Evolutionary conservation across 1,284 basidiomycete species (phyloP).

Genomic region (Ustilago loliicola): DNA sequence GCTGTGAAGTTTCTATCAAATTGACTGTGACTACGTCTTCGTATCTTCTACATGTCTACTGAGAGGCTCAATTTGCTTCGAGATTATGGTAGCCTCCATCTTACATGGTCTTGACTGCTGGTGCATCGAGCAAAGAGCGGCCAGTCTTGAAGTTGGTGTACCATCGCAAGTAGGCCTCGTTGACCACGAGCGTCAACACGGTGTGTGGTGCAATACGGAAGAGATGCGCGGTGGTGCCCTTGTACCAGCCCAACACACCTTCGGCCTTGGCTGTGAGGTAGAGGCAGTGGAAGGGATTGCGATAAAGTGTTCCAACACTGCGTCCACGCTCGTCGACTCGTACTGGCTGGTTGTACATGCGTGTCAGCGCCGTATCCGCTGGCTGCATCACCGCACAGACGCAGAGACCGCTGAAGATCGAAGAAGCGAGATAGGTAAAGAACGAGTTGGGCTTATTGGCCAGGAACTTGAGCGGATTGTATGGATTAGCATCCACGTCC

Average conservation of each 20-base stretch:
- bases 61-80: not conserved
- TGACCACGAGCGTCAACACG: slow-evolving; percentile 62
- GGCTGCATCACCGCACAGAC: slow-evolving; percentile 76
- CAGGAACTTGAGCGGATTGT: slow-evolving; percentile 60
- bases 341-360: slow-evolving; percentile 89
- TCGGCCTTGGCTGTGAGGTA: slow-evolving; percentile 95
- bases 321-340: slow-evolving; percentile 62
- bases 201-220: slow-evolving; percentile 69
- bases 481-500: slow-evolving; percentile 69
- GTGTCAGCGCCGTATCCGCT: slow-evolving; percentile 80
- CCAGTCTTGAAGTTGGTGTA: slow-evolving; percentile 60
- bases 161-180: slow-evolving; percentile 60
- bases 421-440: slow-evolving; percentile 89
- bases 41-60: not conserved
- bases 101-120: slow-evolving; percentile 34
- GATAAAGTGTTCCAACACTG: slow-evolving; percentile 53
- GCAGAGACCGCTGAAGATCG: slow-evolving; percentile 88
- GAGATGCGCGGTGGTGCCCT: slow-evolving; percentile 68
- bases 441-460: slow-evolving; percentile 76
- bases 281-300: slow-evolving; percentile 91
- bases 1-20: not conserved
- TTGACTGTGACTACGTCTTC: not conserved
- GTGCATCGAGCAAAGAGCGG: slow-evolving; percentile 44
- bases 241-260: slow-evolving; percentile 79
- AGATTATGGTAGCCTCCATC: not conserved